Percentiles rank a stretch among this genome's conserved stretches.
Conservation (phyloP, 1,284 basidiomycete genomes). For the Tilletia setariae region DNA sequence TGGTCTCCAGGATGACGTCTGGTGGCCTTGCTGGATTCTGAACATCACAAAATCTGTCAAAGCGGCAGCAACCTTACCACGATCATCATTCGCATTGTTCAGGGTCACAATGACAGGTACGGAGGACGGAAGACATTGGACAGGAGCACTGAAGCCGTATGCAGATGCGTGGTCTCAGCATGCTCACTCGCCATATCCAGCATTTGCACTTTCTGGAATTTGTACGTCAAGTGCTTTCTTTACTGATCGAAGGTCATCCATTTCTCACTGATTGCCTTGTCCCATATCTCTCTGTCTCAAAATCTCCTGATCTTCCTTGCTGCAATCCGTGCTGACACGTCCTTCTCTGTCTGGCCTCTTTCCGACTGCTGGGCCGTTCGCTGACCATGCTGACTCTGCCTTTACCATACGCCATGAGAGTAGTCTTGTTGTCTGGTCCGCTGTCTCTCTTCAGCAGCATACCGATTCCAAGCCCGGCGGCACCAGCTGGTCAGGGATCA, state of each 20-base stretch:
- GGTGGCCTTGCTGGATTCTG: too few species aligned
- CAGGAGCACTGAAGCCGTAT: background rate
- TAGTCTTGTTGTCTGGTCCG: background rate
- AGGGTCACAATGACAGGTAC: background rate
- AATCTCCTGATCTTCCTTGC: background rate
- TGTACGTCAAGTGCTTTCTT: background rate
- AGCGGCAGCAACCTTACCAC: too few species aligned
- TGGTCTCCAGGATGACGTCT: too few species aligned
- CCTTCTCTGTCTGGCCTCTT: background rate
- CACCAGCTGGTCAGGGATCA: background rate
- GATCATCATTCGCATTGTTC: too few species aligned
- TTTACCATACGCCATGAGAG: background rate
- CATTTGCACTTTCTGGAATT: background rate
- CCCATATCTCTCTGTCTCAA: background rate
- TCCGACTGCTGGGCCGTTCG: too few species aligned
- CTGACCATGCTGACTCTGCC: background rate
- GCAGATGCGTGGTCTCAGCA: background rate
- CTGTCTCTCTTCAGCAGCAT: background rate
- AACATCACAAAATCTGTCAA: too few species aligned
- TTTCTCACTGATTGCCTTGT: too few species aligned
- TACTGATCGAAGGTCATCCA: too few species aligned
- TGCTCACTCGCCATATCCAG: slow-evolving; percentile 3
- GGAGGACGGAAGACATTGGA: background rate
- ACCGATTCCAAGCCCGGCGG: background rate
- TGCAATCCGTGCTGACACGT: background rate